A percentile compares a stretch with the other conserved stretches of the same genome.
Conservation (phyloP, 805 yeast species). For the Metschnikowia arizonensis region DNA sequence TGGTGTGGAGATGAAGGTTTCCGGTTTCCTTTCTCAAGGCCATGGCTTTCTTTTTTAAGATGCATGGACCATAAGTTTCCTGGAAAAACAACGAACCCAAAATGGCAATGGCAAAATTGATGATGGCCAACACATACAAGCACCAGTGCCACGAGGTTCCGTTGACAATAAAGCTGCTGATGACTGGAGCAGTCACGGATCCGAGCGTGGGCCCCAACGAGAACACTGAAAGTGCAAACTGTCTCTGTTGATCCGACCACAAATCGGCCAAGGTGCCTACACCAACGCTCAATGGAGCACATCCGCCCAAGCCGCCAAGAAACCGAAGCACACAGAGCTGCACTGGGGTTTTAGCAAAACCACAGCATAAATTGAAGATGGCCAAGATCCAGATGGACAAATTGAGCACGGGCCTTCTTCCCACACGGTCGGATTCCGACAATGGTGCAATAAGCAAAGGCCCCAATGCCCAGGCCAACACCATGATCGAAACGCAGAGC, state of each 20-base stretch:
- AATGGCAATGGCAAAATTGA: slow-evolving; percentile 47
- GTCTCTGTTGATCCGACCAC: slow-evolving; percentile 49
- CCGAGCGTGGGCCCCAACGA: slow-evolving; percentile 65
- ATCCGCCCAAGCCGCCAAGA: slow-evolving; percentile 63
- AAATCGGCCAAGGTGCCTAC: slow-evolving; percentile 67
- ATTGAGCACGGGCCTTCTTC: slow-evolving; percentile 55
- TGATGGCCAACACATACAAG: slow-evolving; percentile 55
- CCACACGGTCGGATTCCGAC: slow-evolving; percentile 55
- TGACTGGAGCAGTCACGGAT: slow-evolving; percentile 61
- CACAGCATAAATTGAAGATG: slow-evolving; percentile 56
- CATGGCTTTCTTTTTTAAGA: slow-evolving; percentile 45
- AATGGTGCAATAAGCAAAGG: slow-evolving; percentile 66
- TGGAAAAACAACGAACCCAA: slow-evolving; percentile 45
- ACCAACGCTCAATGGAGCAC: slow-evolving; percentile 65
- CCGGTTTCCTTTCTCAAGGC: slow-evolving; percentile 51
- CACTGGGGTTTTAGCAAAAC: slow-evolving; percentile 52
- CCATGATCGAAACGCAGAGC: slow-evolving; percentile 50
- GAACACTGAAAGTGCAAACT: slow-evolving; percentile 53
- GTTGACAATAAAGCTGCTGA: slow-evolving; percentile 55
- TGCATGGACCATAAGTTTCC: slow-evolving; percentile 58
- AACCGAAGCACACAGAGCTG: slow-evolving; percentile 60
- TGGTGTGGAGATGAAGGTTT: slow-evolving; percentile 52
- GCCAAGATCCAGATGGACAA: slow-evolving; percentile 46
- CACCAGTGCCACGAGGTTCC: slow-evolving; percentile 63
- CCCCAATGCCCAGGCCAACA: slow-evolving; percentile 67